phyloP scores from a whole-genome alignment of 1,139 yeast genomes.

The Pichia sp. region DNA sequence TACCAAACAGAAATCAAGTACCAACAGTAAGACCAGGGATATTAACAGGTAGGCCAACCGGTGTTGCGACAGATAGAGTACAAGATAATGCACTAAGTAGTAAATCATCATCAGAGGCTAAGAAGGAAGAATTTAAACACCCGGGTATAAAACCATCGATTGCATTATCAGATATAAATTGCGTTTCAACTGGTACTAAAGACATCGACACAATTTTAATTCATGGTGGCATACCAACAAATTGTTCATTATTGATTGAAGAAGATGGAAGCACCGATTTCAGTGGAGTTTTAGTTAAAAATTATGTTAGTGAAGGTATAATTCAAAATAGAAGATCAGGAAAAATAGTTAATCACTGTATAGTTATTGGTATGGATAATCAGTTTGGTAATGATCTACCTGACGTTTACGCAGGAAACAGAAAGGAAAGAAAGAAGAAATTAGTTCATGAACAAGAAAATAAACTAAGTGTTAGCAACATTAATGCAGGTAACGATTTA shows the following conservation, averaged over 20 bases:
- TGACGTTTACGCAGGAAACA: slow-evolving; percentile 67
- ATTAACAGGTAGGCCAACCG: background rate
- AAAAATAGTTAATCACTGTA: slow-evolving; percentile 42
- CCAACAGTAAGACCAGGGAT: background rate
- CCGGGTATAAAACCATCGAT: slow-evolving; percentile 72
- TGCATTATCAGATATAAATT: slow-evolving; percentile 58
- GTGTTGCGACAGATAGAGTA: background rate
- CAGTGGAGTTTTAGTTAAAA: slow-evolving; percentile 61
- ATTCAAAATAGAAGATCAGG: slow-evolving; percentile 49
- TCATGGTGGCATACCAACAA: slow-evolving; percentile 85
- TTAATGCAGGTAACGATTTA: slow-evolving; percentile 47
- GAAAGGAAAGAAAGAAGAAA: slow-evolving; percentile 59
- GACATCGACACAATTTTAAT: slow-evolving; percentile 69
- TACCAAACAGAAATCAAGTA: background rate
- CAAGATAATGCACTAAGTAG: background rate
- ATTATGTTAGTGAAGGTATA: slow-evolving; percentile 76
- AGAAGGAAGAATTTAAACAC: slow-evolving; percentile 4
- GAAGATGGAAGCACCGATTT: slow-evolving; percentile 91
- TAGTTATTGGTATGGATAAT: slow-evolving; percentile 57
- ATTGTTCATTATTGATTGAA: slow-evolving; percentile 62
- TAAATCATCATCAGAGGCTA: background rate
- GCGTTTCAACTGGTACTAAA: slow-evolving; percentile 68
- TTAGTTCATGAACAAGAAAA: slow-evolving; percentile 52
- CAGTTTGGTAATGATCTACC: slow-evolving; percentile 73
- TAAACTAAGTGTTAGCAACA: slow-evolving; percentile 61